Evolutionary conservation across 805 yeast species (phyloP).

Genomic region (Metschnikowia baotianmanensis): DNA sequence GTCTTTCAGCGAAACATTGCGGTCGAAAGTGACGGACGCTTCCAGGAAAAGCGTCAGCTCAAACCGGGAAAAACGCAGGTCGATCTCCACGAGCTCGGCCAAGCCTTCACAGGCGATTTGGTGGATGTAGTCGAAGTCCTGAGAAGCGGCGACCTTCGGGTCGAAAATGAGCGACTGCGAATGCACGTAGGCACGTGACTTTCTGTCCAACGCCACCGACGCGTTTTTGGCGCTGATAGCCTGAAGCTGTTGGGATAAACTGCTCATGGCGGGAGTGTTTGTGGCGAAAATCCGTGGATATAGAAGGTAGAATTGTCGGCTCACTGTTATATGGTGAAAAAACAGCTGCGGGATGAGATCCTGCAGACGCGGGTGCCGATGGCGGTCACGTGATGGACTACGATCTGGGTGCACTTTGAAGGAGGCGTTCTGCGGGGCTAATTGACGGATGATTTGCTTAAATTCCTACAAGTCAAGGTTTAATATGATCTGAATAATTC

Average conservation of each 20-base stretch:
- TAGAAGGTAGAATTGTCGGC: too few species aligned
- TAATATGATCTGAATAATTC: too few species aligned
- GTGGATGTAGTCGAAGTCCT: conserved; percentile 82
- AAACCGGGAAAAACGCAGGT: conserved; percentile 72
- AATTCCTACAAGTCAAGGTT: too few species aligned
- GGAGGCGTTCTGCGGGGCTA: too few species aligned
- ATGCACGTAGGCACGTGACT: conserved; percentile 81
- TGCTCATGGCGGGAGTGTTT: conserved; percentile 33
- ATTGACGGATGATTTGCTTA: too few species aligned
- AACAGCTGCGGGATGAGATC: conserved; percentile 6
- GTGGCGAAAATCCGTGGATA: neutral
- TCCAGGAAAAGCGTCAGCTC: conserved; percentile 76
- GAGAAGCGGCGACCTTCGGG: conserved; percentile 85
- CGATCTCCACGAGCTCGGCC: conserved; percentile 66
- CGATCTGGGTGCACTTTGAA: neutral
- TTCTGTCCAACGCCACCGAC: conserved; percentile 80
- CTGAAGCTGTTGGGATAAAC: conserved; percentile 81
- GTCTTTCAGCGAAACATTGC: conserved; percentile 78
- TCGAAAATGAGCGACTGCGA: conserved; percentile 86
- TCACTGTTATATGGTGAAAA: conserved; percentile 1
- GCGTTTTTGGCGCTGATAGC: conserved; percentile 62
- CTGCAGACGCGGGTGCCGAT: conserved; percentile 1
- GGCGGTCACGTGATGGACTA: neutral
- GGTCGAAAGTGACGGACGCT: conserved; percentile 73
- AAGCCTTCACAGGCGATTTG: conserved; percentile 73